Conservation (phyloP, 441 rosid species). For the Geranium incanum region DNA sequence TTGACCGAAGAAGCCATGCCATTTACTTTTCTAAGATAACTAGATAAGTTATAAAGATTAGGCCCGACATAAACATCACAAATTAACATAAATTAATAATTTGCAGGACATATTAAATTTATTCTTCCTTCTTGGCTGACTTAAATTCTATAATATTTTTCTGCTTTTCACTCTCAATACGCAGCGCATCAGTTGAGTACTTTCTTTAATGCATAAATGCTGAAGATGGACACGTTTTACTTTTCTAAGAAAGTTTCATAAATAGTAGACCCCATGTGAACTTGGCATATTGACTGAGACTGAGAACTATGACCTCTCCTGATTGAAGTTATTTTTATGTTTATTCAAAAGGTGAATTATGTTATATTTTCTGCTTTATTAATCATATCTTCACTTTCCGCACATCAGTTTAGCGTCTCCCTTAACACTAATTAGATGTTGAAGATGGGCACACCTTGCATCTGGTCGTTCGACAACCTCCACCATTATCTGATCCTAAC, state of each 20-base stretch:
- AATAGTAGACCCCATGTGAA: neutral
- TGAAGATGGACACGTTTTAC: neutral
- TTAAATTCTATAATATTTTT: too few species aligned
- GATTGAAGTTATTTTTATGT: neutral
- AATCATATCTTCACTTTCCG: neutral
- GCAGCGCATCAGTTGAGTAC: too few species aligned
- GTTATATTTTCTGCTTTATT: neutral
- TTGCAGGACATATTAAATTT: neutral
- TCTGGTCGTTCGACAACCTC: slow-evolving; percentile 26
- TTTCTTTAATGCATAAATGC: too few species aligned
- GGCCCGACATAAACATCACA: neutral
- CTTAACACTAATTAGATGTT: slow-evolving; percentile 23
- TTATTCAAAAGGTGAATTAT: neutral
- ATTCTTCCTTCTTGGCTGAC: slow-evolving; percentile 1
- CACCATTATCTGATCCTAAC: slow-evolving; percentile 15
- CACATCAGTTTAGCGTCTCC: neutral
- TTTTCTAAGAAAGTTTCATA: neutral
- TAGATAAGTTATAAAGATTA: neutral
- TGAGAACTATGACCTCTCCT: neutral
- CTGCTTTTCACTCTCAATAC: too few species aligned
- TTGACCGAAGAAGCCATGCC: too few species aligned
- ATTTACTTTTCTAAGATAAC: neutral
- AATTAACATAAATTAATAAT: neutral
- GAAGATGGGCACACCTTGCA: slow-evolving; percentile 31
- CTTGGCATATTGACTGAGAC: neutral